Evolutionary conservation across 164 flowering plant genomes (phyloP).

Genomic region (Stephania yunnanensis): DNA sequence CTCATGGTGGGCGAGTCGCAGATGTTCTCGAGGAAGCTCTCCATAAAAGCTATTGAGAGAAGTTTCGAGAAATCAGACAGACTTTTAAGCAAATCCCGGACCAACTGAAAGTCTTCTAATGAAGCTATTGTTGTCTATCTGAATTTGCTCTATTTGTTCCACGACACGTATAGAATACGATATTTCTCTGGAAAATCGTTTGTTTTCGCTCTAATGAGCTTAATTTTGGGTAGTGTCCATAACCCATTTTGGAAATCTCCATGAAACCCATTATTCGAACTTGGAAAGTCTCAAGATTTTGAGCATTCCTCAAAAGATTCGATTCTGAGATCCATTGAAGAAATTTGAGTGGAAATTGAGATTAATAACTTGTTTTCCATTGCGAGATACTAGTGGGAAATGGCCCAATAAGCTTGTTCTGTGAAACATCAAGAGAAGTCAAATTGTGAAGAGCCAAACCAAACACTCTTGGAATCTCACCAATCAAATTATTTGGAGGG

Average conservation of each 20-base stretch:
- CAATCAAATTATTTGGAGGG: constrained; percentile 54
- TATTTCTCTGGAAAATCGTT: constrained; percentile 57
- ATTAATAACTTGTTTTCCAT: constrained; percentile 34
- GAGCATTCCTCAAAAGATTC: constrained; percentile 40
- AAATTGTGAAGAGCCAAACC: constrained; percentile 44
- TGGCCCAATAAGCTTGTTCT: constrained; percentile 60
- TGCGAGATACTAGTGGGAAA: constrained; percentile 61
- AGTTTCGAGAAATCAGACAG: constrained; percentile 77
- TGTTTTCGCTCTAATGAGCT: constrained; percentile 82
- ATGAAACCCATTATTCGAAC: constrained; percentile 66
- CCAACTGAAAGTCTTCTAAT: constrained; percentile 53
- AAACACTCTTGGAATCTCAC: constrained; percentile 42
- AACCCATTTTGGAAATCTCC: constrained; percentile 59
- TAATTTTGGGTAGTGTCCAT: constrained; percentile 69
- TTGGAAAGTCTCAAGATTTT: constrained; percentile 70
- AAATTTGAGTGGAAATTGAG: constrained; percentile 63
- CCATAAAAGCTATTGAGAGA: constrained; percentile 66
- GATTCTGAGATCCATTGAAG: constrained; percentile 58
- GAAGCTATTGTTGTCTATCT: constrained; percentile 84
- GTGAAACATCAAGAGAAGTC: constrained; percentile 67
- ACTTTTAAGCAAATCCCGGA: constrained; percentile 49
- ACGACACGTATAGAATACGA: constrained; percentile 61
- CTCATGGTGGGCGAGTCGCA: constrained; percentile 82
- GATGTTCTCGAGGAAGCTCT: constrained; percentile 61
- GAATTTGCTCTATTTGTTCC: constrained; percentile 71